Evolutionary conservation across 2,329 filamentous ascomycete genomes (phyloP).

Genomic region (Raffaelea ambrosiae): DNA sequence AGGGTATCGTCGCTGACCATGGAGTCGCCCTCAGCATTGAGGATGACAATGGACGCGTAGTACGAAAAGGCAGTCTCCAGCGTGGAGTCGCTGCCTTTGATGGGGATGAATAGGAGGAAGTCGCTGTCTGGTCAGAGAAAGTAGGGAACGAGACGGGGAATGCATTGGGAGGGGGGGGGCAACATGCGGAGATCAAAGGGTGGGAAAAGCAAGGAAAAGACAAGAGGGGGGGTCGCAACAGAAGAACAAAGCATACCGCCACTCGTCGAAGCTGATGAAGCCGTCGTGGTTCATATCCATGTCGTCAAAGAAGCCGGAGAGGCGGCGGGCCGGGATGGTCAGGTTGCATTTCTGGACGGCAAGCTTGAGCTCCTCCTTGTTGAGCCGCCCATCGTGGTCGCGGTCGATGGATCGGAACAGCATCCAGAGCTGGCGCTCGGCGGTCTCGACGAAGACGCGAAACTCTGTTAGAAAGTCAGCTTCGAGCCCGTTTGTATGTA

Average conservation of each 20-base stretch:
- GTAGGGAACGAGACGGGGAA: not conserved
- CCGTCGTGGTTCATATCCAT: constrained; percentile 88
- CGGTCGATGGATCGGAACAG: constrained; percentile 84
- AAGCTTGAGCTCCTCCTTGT: constrained; percentile 70
- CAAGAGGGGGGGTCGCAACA: constrained; percentile 1
- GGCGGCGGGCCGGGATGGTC: constrained; percentile 64
- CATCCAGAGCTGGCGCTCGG: constrained; percentile 71
- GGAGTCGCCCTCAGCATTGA: constrained; percentile 92
- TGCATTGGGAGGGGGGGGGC: not conserved
- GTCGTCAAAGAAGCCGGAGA: constrained; percentile 80
- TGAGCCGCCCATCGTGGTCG: constrained; percentile 76
- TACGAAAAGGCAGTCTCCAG: constrained; percentile 81
- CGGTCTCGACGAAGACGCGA: constrained; percentile 74
- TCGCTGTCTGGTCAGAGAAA: constrained; percentile 54
- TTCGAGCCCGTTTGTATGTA: not conserved
- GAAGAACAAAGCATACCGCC: constrained; percentile 62
- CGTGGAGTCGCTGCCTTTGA: constrained; percentile 54
- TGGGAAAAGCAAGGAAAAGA: constrained; percentile 1
- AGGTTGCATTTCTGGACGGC: constrained; percentile 76
- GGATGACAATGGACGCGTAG: constrained; percentile 79
- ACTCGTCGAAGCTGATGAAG: constrained; percentile 84
- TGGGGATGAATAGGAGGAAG: constrained; percentile 84
- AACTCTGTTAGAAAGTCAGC: constrained; percentile 58
- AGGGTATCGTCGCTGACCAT: constrained; percentile 83
- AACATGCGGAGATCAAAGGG: not conserved